phyloP scores from a whole-genome alignment of 257 asterid species.

The Linaria vulgaris region DNA sequence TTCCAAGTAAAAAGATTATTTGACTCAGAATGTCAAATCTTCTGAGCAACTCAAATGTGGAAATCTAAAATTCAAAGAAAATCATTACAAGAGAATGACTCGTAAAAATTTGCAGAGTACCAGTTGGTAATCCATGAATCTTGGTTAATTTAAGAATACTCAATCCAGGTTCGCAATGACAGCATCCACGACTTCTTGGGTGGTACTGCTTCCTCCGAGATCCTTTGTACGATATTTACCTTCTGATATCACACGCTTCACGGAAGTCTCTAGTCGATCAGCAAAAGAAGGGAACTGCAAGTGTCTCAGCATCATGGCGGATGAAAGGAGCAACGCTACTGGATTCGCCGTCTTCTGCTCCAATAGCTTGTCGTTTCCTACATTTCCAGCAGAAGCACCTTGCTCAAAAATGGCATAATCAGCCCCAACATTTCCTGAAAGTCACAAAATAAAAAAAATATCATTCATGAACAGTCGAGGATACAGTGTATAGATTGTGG shows the following conservation, averaged over 20 bases:
- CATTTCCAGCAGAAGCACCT: conserved; percentile 99
- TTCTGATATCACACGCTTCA: conserved; percentile 69
- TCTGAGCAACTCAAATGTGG: conserved; percentile 26
- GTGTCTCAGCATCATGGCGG: conserved; percentile 98
- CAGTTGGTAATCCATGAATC: not conserved
- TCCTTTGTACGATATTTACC: conserved; percentile 81
- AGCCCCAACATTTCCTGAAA: conserved; percentile 89
- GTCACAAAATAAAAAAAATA: conserved; percentile 6
- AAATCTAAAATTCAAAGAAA: not conserved
- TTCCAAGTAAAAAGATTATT: conserved; percentile 23
- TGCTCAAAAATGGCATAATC: conserved; percentile 94
- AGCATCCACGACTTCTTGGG: conserved; percentile 91
- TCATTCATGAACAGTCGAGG: conserved; percentile 2
- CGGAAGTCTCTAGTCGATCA: conserved; percentile 85
- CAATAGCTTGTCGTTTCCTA: conserved; percentile 64
- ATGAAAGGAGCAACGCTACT: conserved; percentile 85
- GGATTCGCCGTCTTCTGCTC: conserved; percentile 85
- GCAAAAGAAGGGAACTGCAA: conserved; percentile 96
- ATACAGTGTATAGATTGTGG: too few species aligned
- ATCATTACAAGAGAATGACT: conserved; percentile 14
- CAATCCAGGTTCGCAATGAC: conserved; percentile 73
- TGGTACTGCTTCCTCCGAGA: conserved; percentile 83
- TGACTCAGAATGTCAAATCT: conserved; percentile 17
- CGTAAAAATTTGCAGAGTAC: conserved; percentile 2
- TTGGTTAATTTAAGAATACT: conserved; percentile 2